These are phyloP conservation scores for Brassica incana DNA, from an alignment of 345 rosid genomes.

Conservation along the genomic window DNA sequence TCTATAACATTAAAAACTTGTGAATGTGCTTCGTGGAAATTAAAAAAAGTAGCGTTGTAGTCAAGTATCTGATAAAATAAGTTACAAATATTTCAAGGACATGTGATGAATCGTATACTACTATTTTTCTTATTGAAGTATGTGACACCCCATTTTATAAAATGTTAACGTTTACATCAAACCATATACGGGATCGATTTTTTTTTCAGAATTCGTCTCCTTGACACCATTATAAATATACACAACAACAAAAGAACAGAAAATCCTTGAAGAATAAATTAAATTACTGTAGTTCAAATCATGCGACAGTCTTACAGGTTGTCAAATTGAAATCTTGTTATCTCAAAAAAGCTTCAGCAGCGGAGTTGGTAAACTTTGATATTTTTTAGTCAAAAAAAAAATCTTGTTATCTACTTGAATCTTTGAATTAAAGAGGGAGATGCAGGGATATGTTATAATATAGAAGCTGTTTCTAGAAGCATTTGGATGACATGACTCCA, in stretches of 20 bases:
- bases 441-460: background rate
- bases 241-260: background rate
- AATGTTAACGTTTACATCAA: background rate
- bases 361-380: too few species aligned
- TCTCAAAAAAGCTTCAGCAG: background rate
- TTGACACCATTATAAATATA: background rate
- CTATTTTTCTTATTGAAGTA: background rate
- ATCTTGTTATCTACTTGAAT: background rate
- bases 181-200: background rate
- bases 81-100: background rate
- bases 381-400: background rate
- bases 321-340: background rate
- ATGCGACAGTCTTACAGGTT: background rate
- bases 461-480: slow-evolving; percentile 23
- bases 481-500: slow-evolving; percentile 27
- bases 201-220: background rate
- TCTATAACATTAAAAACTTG: background rate
- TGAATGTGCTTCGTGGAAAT: background rate
- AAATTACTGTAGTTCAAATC: background rate
- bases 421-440: background rate
- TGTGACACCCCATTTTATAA: background rate
- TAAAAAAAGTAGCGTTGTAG: background rate
- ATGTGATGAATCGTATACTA: background rate
- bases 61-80: background rate
- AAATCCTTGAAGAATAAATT: background rate